Percentiles rank a stretch among this genome's conserved stretches.
phyloP scores from a whole-genome alignment of 78 protist genomes.

The Parvularia atlantis region DNA sequence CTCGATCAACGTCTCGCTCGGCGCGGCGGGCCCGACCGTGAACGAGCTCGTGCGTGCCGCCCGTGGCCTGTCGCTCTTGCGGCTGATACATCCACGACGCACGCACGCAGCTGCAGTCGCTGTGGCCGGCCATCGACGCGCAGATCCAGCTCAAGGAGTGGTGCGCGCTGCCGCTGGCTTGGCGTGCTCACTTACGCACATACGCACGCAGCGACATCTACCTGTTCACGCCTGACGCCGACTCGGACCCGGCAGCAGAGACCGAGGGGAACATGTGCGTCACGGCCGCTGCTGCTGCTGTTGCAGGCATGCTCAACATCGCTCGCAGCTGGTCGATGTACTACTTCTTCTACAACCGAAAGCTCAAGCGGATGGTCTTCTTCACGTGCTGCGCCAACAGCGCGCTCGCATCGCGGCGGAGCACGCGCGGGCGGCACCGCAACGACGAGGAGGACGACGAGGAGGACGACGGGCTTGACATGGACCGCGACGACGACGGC shows the following conservation, averaged over 20 bases:
- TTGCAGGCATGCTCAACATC: neutral
- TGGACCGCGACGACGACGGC: too few relatives aligned
- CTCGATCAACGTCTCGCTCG: neutral
- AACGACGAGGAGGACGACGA: too few relatives aligned
- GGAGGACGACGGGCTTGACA: too few relatives aligned
- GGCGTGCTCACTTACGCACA: too few relatives aligned
- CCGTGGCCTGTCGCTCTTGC: too few relatives aligned
- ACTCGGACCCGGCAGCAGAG: constrained; percentile 1
- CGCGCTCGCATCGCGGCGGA: too few relatives aligned
- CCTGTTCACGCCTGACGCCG: neutral
- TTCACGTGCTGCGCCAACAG: constrained; percentile 2
- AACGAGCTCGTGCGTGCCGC: neutral
- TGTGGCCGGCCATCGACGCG: neutral
- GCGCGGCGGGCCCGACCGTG: neutral
- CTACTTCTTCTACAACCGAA: neutral
- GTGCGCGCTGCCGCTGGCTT: too few relatives aligned
- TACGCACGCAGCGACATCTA: constrained; percentile 5
- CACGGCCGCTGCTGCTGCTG: neutral
- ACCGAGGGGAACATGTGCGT: neutral
- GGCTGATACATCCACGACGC: too few relatives aligned
- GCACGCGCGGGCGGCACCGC: too few relatives aligned
- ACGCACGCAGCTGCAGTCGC: too few relatives aligned
- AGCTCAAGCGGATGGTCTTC: constrained; percentile 1
- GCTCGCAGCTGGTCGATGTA: constrained; percentile 2
- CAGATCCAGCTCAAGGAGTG: constrained; percentile 1